Base-by-base conservation (phyloP, 768 basidiomycete species). In the Botryobasidium botryosum region DNA sequence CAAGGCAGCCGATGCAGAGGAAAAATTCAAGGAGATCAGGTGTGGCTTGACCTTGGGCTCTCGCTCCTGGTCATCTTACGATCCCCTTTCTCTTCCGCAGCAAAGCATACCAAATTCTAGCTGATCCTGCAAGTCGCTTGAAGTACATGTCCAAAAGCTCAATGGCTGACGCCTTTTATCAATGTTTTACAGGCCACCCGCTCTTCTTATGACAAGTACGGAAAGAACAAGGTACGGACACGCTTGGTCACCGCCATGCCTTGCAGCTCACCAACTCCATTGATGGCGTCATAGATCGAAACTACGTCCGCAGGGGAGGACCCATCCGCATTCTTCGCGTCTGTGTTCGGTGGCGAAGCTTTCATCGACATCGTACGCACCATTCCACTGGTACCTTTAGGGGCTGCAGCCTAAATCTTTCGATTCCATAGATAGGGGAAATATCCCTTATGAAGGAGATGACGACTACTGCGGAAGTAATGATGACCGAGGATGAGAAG, bases 21-120 rank as follows among this genome's bases (percentile, higher is more conserved):
- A 84, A 59, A 90, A 78, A 66, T 99, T 99, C 68, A 92, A 96
- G 63, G 85, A 94, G 37, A 85, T 99, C 56, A 88, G 86, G 84
- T n/a, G n/a, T n/a, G n/a, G n/a, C n/a, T n/a, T n/a, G n/a, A n/a
- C n/a, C n/a, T 78, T 53, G 46, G 61, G 50, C 60, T 28, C 6
- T 28, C 1, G 15, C 18, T 21, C 24, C 26, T 15, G 24, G 15
- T 27, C n/a, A 26, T 39, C 33, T 20, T 13, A 25, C 42, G 17
- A 23, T 29, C 26, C 18, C 20, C 23, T 21, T 6, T 29, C 23
- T 33, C 20, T n/a, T 44, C 42, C 13, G 27, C 18, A 10, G 43
- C n/a, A 90, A 92, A 73, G 92, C 92, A 43, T 97, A 96, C 60
- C 87, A 91, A 62, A 79, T 94, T 47, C 67, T 88, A 24, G 81